Percentiles rank a stretch among this genome's conserved stretches.
Evolutionary conservation across 2,329 filamentous ascomycete species (phyloP).

Genomic region (Claviceps monticola): DNA sequence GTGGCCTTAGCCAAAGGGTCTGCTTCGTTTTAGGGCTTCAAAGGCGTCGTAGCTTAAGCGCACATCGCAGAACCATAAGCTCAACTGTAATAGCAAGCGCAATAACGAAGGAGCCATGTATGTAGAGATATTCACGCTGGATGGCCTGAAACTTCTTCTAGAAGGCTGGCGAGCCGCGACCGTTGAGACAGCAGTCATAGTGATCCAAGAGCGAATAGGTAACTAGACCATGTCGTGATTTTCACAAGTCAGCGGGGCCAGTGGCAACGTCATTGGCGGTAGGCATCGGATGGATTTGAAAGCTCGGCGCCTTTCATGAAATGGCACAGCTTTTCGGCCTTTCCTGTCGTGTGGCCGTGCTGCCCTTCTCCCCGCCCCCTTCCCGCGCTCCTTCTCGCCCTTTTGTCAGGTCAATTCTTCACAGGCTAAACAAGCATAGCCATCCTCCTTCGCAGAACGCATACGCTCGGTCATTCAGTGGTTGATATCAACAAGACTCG

Average conservation of each 20-base stretch:
- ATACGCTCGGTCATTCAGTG: background rate
- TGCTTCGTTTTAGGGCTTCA: conserved; percentile 1
- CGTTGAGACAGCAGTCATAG: conserved; percentile 10
- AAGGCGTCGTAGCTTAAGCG: conserved; percentile 8
- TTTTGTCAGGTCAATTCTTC: background rate
- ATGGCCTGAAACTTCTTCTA: conserved; percentile 18
- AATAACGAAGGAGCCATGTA: conserved; percentile 12
- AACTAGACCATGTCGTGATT: background rate
- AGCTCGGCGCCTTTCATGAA: background rate
- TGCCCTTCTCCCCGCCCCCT: background rate
- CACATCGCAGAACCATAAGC: conserved; percentile 12
- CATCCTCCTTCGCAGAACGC: background rate
- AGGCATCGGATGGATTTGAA: background rate
- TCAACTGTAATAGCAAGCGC: too few relatives aligned
- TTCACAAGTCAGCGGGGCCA: background rate
- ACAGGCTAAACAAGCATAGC: background rate
- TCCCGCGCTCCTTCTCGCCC: background rate
- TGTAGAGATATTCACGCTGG: conserved; percentile 9
- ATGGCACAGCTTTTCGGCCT: background rate
- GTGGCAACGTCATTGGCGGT: background rate
- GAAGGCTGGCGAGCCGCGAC: conserved; percentile 11
- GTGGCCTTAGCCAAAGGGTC: background rate
- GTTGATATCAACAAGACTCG: conserved; percentile 2
- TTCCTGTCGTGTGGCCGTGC: background rate
- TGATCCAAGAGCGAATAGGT: background rate